Conservation (phyloP, 257 asterid genomes). For the Forsythia suspensa region DNA sequence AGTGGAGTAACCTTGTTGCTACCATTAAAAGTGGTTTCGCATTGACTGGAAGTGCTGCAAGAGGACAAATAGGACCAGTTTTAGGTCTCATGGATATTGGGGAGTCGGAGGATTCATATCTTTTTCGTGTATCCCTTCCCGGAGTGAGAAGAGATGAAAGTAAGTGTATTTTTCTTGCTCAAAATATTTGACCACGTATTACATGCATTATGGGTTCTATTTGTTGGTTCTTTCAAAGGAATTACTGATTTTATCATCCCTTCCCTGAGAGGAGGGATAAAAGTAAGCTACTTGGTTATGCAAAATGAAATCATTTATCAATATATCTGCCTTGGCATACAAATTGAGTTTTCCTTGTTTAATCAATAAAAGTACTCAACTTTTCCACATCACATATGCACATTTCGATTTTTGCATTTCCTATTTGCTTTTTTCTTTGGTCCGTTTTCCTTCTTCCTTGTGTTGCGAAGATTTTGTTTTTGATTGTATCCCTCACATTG, state of each 20-base stretch:
- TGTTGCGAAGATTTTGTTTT: background rate
- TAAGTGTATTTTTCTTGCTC: conserved; percentile 32
- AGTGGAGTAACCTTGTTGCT: conserved; percentile 57
- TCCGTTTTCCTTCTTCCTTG: background rate
- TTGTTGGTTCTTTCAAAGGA: background rate
- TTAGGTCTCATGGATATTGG: conserved; percentile 75
- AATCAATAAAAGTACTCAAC: background rate
- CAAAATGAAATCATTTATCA: background rate
- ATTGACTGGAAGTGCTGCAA: conserved; percentile 75
- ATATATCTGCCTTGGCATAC: background rate
- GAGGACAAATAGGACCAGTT: conserved; percentile 63
- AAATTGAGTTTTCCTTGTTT: background rate
- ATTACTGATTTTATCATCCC: background rate
- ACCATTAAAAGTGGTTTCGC: conserved; percentile 55
- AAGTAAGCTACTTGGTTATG: background rate
- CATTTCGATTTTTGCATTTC: background rate
- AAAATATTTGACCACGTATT: background rate
- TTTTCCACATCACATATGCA: background rate
- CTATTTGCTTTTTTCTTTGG: background rate
- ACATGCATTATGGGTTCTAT: background rate
- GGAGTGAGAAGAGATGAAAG: conserved; percentile 88
- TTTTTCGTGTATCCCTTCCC: conserved; percentile 87
- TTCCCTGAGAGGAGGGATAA: background rate
- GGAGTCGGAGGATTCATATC: conserved; percentile 68
- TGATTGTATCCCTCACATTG: background rate